Conservation (phyloP, 495 filamentous ascomycete species). For the Xylaria cubensis region DNA sequence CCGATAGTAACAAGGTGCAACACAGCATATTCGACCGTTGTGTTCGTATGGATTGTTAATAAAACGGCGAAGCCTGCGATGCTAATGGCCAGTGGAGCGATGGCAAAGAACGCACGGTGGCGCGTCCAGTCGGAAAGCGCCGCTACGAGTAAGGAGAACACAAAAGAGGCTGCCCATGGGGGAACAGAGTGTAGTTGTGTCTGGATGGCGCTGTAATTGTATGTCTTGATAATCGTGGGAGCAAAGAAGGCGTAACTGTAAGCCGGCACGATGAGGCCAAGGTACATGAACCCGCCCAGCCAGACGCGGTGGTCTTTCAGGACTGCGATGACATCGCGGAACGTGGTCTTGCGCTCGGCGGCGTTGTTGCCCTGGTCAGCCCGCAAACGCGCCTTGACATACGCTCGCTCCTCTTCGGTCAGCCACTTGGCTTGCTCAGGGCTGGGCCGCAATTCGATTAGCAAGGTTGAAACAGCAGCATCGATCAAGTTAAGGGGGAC, state of each 20-base stretch:
- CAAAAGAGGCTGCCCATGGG: conserved; percentile 81
- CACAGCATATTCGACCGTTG: conserved; percentile 69
- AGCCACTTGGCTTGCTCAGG: conserved; percentile 71
- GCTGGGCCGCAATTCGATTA: conserved; percentile 26
- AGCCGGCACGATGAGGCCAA: conserved; percentile 85
- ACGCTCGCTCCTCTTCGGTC: conserved; percentile 74
- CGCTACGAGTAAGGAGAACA: conserved; percentile 77
- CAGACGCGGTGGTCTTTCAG: conserved; percentile 75
- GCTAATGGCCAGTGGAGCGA: conserved; percentile 67
- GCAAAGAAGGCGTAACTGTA: conserved; percentile 77
- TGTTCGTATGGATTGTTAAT: conserved; percentile 66
- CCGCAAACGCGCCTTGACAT: conserved; percentile 74
- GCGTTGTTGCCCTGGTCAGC: conserved; percentile 81
- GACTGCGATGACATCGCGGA: conserved; percentile 68
- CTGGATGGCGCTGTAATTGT: conserved; percentile 68
- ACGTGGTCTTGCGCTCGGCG: conserved; percentile 66
- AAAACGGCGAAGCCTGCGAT: conserved; percentile 78
- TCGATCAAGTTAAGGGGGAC: neutral
- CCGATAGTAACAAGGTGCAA: conserved; percentile 75
- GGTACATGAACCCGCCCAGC: conserved; percentile 88
- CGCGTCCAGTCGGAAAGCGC: conserved; percentile 68
- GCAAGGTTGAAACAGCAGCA: neutral
- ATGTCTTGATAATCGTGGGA: conserved; percentile 74
- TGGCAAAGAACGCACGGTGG: conserved; percentile 78
- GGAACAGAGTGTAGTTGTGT: conserved; percentile 87